Evolutionary conservation across 2,329 filamentous ascomycete genomes (phyloP), one percentile per base, ranked within the genome.

Genomic region (Xylariales sp.): DNA sequence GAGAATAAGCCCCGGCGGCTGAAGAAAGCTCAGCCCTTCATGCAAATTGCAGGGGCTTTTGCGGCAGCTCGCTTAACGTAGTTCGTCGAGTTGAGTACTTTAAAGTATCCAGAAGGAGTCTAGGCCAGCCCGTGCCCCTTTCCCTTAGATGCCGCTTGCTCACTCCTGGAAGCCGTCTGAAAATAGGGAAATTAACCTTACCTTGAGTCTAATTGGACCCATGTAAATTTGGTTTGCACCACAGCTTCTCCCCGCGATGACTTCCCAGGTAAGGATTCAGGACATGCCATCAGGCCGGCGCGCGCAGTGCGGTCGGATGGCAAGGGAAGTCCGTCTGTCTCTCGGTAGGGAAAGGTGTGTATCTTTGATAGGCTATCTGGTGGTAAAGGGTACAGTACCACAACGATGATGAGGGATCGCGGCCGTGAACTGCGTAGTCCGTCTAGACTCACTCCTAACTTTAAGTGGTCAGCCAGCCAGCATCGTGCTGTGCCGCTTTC

Each of bases 401-500:
- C 25, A 27, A n/a, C 38, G 28, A 18, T 22, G 38, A 27, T 15
- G 35, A 15, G 5, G 28, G 28, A 40, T 20, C 24, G 28, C 28
- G 20, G 38, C 14, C 21, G 19, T 21, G n/a, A n/a, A 16, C 24
- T 10, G 25, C 37, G 24, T 28, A 31, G 29, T n/a, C 19, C 18
- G 25, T 27, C 37, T 31, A 39, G 37, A 8, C 20, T n/a, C 15
- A 18, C 24, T 27, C 8, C 8, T 8, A 8, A 8, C 24, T 27
- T n/a, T 27, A n/a, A 27, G 24, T 27, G 24, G 24, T 27, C 24
- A n/a, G n/a, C n/a, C n/a, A n/a, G n/a, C n/a, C n/a, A n/a, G n/a
- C n/a, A n/a, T n/a, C 20, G 35, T 35, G 43, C 43, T 45, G 43
- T 42, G 43, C 43, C 34, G n/a, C n/a, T n/a, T n/a, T n/a, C n/a